These are phyloP conservation scores for Ampelocalamus luodianensis DNA, from an alignment of 176 grass and related monocot genomes.

Conservation along the genomic window DNA sequence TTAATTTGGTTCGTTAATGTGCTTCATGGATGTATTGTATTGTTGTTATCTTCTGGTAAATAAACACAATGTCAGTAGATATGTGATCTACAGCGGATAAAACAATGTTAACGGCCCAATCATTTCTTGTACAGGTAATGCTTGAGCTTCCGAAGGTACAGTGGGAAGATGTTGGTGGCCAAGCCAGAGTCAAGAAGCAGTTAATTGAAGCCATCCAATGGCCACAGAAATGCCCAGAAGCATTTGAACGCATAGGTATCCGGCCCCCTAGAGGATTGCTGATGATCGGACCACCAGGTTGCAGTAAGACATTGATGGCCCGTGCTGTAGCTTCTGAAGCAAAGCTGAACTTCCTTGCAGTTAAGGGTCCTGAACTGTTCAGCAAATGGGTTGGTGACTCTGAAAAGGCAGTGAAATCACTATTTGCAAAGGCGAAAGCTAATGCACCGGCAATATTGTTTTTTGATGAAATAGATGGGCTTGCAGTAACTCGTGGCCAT, in stretches of 20 bases:
- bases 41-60: not conserved
- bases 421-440: constrained; percentile 80
- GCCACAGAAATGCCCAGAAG: constrained; percentile 75
- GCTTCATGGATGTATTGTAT: not conserved
- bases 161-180: constrained; percentile 95
- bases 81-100: constrained; percentile 18
- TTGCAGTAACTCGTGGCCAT: constrained; percentile 73
- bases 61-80: not conserved
- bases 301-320: constrained; percentile 97
- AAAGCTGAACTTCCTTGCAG: constrained; percentile 90
- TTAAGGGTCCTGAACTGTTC: constrained; percentile 96
- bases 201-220: constrained; percentile 82
- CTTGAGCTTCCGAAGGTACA: constrained; percentile 85
- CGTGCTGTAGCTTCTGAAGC: constrained; percentile 94
- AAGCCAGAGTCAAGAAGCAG: constrained; percentile 75
- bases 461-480: constrained; percentile 98
- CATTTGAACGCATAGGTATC: constrained; percentile 69
- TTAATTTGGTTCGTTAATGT: constrained; percentile 2
- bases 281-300: constrained; percentile 95
- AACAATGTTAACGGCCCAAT: constrained; percentile 6
- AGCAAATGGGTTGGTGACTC: constrained; percentile 99
- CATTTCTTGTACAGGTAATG: constrained; percentile 62
- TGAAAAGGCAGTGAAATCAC: constrained; percentile 83
- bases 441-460: constrained; percentile 96
- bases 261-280: constrained; percentile 70